Evolutionary conservation across 257 asterid genomes (phyloP), one percentile per base, ranked within the genome.

Genomic region (Jacaranda mimosifolia): DNA sequence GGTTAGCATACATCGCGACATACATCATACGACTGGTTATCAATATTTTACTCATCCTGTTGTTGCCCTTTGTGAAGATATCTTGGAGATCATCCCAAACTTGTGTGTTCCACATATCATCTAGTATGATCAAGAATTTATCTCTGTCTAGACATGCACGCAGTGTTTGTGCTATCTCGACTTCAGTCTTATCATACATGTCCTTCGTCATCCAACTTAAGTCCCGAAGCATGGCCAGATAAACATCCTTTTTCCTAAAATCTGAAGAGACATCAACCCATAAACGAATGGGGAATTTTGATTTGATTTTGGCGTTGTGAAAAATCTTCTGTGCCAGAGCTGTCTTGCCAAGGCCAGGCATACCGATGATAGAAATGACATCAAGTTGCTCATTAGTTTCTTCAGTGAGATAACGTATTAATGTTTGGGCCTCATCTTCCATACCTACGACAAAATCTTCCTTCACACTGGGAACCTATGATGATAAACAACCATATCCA

Each of bases 31-130:
- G 79, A 53, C 77, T 86, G 0, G 89, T 83, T 14, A 86, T 48
- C 66, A 86, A 56, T 42, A 86, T 62, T 73, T 81, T 69, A 9
- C 85, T 74, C 4, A 38, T 58, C 3, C 40, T 68, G 32, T 26
- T 26, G n/a, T 68, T 70, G 42, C 63, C 62, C 40, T 59, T 63
- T 5, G 86, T 83, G 43, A 85, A 85, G 0, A 68, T 85, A 46
- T 0, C 62, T 55, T 70, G 70, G 38, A 85, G 73, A 1, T 40
- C 57, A 3, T 58, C 55, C 85, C 83, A 82, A 11, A 71, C 78
- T 0, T 35, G 70, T 7, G 9, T 14, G 0, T 56, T 79, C 89
- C 89, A 85, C 35, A 84, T 81, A 56, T 84, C 88, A 58, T 84
- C 88, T 72, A 81, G 2, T 8, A 81, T 80, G 13, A 81, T 58